Conservation (phyloP, 768 basidiomycete species). For the Auriculariales sp. region DNA sequence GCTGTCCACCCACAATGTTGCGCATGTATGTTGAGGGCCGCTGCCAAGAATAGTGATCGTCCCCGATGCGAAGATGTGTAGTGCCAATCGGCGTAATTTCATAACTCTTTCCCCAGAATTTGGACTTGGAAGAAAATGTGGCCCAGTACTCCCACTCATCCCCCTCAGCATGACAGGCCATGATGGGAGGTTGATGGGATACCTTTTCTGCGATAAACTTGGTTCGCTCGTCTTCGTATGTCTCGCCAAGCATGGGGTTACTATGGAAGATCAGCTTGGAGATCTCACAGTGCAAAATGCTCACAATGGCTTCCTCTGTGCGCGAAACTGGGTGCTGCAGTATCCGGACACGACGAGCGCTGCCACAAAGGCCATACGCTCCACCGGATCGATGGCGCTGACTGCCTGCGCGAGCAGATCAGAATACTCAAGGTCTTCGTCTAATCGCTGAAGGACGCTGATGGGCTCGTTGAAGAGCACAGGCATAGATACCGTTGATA, state of each 20-base stretch:
- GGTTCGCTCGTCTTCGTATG: conserved; percentile 71
- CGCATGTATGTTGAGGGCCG: conserved; percentile 82
- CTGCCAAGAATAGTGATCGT: conserved; percentile 63
- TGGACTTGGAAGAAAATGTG: conserved; percentile 72
- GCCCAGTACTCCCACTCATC: conserved; percentile 59
- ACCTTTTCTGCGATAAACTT: conserved; percentile 82
- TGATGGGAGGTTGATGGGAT: conserved; percentile 67
- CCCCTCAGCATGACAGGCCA: conserved; percentile 78
- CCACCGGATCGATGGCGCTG: conserved; percentile 37
- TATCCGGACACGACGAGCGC: conserved; percentile 80
- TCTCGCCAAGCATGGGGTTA: conserved; percentile 80
- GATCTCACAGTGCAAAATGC: conserved; percentile 14
- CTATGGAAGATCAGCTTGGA: conserved; percentile 22
- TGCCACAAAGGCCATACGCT: conserved; percentile 61
- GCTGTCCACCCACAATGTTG: conserved; percentile 80
- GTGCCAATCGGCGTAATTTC: conserved; percentile 74
- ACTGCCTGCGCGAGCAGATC: conserved; percentile 55
- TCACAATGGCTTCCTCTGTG: conserved; percentile 80
- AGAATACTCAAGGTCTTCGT: conserved; percentile 75
- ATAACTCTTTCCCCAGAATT: conserved; percentile 88
- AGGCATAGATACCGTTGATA: conserved; percentile 72
- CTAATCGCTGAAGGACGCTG: conserved; percentile 60
- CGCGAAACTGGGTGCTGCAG: conserved; percentile 64
- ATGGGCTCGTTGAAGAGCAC: conserved; percentile 85
- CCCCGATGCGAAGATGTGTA: conserved; percentile 48